phyloP scores from a whole-genome alignment of 2,329 filamentous ascomycete genomes.

The Penicillium fuscoglaucum region DNA sequence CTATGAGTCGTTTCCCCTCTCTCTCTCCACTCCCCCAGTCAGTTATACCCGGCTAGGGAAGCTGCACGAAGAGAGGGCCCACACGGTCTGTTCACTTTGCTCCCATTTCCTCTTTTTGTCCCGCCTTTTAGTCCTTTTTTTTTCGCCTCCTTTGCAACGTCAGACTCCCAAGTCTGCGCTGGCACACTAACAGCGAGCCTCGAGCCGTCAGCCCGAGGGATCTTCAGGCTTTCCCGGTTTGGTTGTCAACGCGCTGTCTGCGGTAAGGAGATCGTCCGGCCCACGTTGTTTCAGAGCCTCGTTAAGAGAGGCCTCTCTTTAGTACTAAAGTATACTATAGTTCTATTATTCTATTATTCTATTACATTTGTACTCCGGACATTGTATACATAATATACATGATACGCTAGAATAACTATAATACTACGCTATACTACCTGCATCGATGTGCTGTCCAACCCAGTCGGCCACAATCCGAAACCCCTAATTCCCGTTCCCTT shows the following conservation, averaged over 20 bases:
- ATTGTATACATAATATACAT: neutral
- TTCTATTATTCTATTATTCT: neutral
- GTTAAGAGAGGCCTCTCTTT: neutral
- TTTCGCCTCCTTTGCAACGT: neutral
- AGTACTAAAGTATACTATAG: neutral
- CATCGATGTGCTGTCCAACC: constrained; percentile 8
- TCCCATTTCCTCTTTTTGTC: neutral
- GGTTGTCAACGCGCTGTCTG: constrained; percentile 9
- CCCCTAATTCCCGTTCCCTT: neutral
- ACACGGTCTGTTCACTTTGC: constrained; percentile 6
- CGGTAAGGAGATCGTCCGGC: constrained; percentile 8
- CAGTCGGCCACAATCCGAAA: neutral
- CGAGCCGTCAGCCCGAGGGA: constrained; percentile 5
- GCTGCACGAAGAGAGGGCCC: constrained; percentile 5
- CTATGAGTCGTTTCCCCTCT: neutral
- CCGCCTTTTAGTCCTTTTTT: neutral
- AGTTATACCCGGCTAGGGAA: constrained; percentile 11
- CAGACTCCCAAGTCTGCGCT: neutral
- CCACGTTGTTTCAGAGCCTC: constrained; percentile 14
- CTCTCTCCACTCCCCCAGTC: constrained; percentile 10
- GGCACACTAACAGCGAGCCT: constrained; percentile 3
- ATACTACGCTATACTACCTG: constrained; percentile 7
- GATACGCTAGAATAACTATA: neutral
- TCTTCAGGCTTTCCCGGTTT: constrained; percentile 8
- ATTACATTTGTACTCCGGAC: neutral